phyloP scores from a whole-genome alignment of 2,329 filamentous ascomycete species.

The Xylaria multiplex region DNA sequence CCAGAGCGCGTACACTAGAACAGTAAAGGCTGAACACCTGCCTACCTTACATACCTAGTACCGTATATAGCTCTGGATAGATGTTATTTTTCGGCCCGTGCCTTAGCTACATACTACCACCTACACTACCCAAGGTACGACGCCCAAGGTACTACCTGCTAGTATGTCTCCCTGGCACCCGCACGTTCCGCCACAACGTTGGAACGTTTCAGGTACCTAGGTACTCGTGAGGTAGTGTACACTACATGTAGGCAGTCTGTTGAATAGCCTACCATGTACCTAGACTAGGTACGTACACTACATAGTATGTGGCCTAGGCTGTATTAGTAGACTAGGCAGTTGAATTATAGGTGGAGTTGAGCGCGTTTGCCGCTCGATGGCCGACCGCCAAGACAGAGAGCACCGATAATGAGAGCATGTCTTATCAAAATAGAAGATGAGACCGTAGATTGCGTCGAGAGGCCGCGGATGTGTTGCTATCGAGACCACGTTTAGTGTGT shows the following conservation, averaged over 20 bases:
- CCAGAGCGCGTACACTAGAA: neutral
- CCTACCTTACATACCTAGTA: constrained; percentile 5
- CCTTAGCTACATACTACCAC: constrained; percentile 19
- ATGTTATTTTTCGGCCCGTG: constrained; percentile 31
- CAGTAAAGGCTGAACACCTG: constrained; percentile 19
- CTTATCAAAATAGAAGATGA: constrained; percentile 21
- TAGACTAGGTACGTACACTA: no score
- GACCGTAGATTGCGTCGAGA: neutral
- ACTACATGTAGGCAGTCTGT: no score
- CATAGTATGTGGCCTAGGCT: no score
- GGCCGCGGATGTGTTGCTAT: neutral
- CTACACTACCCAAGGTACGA: no score
- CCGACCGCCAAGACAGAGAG: constrained; percentile 16
- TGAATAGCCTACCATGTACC: no score
- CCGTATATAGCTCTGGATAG: constrained; percentile 13
- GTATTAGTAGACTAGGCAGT: neutral
- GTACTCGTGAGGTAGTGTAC: neutral
- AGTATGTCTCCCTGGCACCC: constrained; percentile 17
- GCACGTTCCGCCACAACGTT: constrained; percentile 25
- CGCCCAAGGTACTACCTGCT: no score
- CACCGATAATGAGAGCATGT: constrained; percentile 25
- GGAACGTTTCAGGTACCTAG: constrained; percentile 13
- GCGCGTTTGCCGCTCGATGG: constrained; percentile 33
- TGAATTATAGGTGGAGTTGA: constrained; percentile 21
- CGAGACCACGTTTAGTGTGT: neutral